A percentile compares a stretch with the other conserved stretches of the same genome.
These are phyloP conservation scores for Chalaropsis ovoidea DNA, from an alignment of 2,329 filamentous ascomycete genomes.

Conservation along the genomic window DNA sequence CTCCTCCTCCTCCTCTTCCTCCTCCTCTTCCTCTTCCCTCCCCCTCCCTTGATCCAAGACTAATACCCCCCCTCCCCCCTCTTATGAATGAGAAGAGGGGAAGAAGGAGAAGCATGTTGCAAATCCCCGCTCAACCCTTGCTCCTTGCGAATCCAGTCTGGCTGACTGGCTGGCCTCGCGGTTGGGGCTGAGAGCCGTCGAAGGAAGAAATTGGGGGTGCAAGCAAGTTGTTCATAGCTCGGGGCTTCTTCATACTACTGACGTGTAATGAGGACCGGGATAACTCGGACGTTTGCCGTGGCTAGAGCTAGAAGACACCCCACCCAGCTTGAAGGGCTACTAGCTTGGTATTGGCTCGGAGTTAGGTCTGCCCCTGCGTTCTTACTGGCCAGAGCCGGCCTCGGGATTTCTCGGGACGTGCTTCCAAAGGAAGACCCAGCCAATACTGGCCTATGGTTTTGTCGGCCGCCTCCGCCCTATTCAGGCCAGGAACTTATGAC, in stretches of 20 bases:
- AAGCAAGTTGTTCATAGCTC: neutral
- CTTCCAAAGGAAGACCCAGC: neutral
- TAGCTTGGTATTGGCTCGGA: neutral
- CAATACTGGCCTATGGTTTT: slow-evolving; percentile 1
- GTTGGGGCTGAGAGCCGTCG: slow-evolving; percentile 6
- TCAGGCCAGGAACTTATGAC: slow-evolving; percentile 9
- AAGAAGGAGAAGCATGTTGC: neutral
- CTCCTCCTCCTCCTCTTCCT: slow-evolving; percentile 6
- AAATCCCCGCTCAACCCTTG: slow-evolving; percentile 6
- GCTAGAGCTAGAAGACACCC: neutral
- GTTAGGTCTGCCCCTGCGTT: neutral
- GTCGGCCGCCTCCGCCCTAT: slow-evolving; percentile 5
- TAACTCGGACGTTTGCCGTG: neutral
- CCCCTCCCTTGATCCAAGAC: no score
- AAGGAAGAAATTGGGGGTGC: neutral
- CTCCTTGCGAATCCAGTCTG: neutral
- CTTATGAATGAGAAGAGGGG: neutral
- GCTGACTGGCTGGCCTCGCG: slow-evolving; percentile 2
- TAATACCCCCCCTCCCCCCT: no score
- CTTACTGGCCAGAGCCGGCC: neutral
- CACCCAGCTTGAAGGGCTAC: neutral
- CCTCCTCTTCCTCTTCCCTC: neutral
- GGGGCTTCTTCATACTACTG: neutral
- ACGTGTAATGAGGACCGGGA: slow-evolving; percentile 6
- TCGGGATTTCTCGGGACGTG: neutral